Conservation (phyloP, 108 stramenopile genomes). For the Schizochytrium sp. region DNA sequence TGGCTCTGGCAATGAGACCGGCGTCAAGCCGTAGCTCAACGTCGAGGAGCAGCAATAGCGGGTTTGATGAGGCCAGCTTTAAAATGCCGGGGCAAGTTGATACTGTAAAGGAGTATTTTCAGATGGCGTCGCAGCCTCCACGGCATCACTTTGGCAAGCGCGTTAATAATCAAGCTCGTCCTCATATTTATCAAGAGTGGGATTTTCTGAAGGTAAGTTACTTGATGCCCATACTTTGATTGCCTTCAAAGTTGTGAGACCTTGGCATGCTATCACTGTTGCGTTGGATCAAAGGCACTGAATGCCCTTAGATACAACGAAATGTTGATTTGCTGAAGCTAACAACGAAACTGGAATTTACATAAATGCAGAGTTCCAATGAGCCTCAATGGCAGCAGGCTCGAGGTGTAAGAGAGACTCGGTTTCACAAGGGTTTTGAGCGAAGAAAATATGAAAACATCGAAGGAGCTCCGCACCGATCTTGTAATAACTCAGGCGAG, state of each 20-base stretch:
- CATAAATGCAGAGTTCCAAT: neutral
- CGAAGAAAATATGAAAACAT: slow-evolving; percentile 17
- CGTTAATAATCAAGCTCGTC: slow-evolving; percentile 33
- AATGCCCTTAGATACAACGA: too few species aligned
- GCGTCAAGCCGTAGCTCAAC: neutral
- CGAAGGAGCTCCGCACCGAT: neutral
- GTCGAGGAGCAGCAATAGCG: neutral
- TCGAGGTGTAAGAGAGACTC: slow-evolving; percentile 3
- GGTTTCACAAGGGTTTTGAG: slow-evolving; percentile 59
- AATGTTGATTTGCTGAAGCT: too few species aligned
- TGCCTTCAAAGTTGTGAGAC: too few species aligned
- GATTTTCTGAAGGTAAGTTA: slow-evolving; percentile 41
- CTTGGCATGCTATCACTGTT: too few species aligned
- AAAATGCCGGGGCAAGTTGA: slow-evolving; percentile 48
- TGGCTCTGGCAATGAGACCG: neutral
- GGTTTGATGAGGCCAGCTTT: neutral
- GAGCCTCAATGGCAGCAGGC: slow-evolving; percentile 11
- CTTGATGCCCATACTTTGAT: neutral
- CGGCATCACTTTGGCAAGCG: neutral
- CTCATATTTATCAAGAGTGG: slow-evolving; percentile 24
- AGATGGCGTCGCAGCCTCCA: neutral
- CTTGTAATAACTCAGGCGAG: slow-evolving; percentile 9
- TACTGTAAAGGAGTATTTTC: slow-evolving; percentile 51
- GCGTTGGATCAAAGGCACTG: too few species aligned
- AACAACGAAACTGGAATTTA: neutral